These are phyloP conservation scores for Arabidopsis suecica DNA, from an alignment of 345 rosid species.

Conservation along the genomic window DNA sequence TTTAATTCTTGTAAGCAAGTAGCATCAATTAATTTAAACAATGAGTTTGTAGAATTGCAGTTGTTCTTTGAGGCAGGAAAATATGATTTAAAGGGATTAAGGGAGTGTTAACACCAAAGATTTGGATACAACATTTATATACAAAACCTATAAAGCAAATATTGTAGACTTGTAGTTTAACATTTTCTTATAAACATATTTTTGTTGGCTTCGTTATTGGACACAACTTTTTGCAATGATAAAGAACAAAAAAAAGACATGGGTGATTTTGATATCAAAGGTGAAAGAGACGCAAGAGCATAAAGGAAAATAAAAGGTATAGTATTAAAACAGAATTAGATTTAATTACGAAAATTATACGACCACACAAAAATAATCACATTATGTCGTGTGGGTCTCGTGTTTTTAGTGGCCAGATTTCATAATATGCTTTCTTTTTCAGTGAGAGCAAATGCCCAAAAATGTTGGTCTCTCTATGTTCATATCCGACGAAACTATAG, in stretches of 20 bases:
- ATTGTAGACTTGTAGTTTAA: neutral
- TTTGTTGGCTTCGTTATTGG: neutral
- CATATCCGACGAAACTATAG: constrained; percentile 17
- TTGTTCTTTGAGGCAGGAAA: neutral
- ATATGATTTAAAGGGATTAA: neutral
- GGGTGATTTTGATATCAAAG: constrained; percentile 18
- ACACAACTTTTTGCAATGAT: constrained; percentile 20
- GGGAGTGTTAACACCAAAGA: neutral
- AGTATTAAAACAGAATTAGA: neutral
- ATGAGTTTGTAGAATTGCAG: neutral
- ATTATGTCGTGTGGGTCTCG: constrained; percentile 12
- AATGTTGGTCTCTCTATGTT: constrained; percentile 13
- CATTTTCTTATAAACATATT: neutral
- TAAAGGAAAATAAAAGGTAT: constrained; percentile 24
- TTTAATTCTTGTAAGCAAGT: constrained; percentile 3
- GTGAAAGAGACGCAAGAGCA: constrained; percentile 33
- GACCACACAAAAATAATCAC: constrained; percentile 5
- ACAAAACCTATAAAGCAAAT: neutral
- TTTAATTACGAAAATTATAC: neutral
- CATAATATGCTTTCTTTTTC: neutral
- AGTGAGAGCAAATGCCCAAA: constrained; percentile 3
- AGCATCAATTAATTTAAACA: neutral
- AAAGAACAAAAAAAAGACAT: constrained; percentile 4
- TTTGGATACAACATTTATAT: constrained; percentile 3
- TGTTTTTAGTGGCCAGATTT: neutral